Evolutionary conservation across 106 monocot genomes (phyloP).

Genomic region (Apostasia ramifera): DNA sequence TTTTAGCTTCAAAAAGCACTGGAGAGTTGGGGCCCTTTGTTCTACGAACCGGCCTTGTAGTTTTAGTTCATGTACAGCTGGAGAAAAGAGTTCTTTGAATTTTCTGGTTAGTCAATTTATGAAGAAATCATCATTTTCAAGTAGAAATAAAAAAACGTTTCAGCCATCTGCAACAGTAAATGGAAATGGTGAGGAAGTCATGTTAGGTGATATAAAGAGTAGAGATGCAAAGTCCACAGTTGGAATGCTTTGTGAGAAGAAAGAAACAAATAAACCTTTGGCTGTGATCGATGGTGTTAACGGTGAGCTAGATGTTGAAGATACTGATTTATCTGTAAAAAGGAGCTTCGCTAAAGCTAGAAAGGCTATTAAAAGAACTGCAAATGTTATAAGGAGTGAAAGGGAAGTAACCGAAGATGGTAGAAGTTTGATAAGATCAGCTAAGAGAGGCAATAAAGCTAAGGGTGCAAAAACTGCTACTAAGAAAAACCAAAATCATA

Average conservation of each 20-base stretch:
- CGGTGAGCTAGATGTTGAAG: slow-evolving; percentile 17
- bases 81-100: slow-evolving; percentile 8
- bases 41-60: neutral
- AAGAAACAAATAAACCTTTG: slow-evolving; percentile 27
- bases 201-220: slow-evolving; percentile 8
- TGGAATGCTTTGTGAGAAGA: slow-evolving; percentile 16
- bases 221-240: slow-evolving; percentile 12
- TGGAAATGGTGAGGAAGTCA: slow-evolving; percentile 9
- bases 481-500: slow-evolving; percentile 19
- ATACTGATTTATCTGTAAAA: slow-evolving; percentile 1
- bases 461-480: slow-evolving; percentile 12
- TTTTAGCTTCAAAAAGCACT: slow-evolving; percentile 9
- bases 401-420: slow-evolving; percentile 5
- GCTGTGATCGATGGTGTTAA: slow-evolving; percentile 14
- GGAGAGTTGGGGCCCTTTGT: slow-evolving; percentile 8
- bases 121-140: slow-evolving; percentile 21
- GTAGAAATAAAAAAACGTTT: slow-evolving; percentile 13
- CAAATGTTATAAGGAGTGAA: slow-evolving; percentile 6
- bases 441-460: slow-evolving; percentile 17
- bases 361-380: neutral
- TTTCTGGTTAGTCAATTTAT: slow-evolving; percentile 15
- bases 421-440: slow-evolving; percentile 16
- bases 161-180: slow-evolving; percentile 15
- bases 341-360: slow-evolving; percentile 8
- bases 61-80: neutral